Base-by-base conservation (phyloP, 2,329 filamentous ascomycete genomes). In the Fusarium subtropicale region DNA sequence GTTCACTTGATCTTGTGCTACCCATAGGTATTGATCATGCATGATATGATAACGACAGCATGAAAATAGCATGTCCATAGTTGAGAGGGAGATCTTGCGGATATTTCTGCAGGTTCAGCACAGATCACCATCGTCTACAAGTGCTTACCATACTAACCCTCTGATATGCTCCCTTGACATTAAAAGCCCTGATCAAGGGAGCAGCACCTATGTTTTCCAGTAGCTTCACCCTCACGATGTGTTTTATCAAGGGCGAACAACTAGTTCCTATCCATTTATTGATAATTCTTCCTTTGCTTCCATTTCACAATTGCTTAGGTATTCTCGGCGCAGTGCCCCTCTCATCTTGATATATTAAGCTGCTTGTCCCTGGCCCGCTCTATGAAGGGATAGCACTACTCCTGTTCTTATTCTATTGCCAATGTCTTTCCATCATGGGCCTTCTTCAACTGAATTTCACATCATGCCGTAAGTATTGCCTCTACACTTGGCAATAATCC, bases 131-230 rank as follows among this genome's bases (percentile, higher is more conserved):
- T 47, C n/a, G 3, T 18, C 28, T 47, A 28, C 28, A 47, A 47
- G n/a, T 22, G 18, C n/a, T 51, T 16, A 15, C 31, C 18, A 20
- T 38, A 33, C 28, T 30, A 30, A 30, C 63, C 63, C 58, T 68
- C 30, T 18, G 16, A 28, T 28, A 9, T 28, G 8, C 28, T 47
- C 66, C 44, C 61, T 51, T 63, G 6, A 41, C n/a, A 46, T 28
- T 9, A 46, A 18, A 42, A 39, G 31, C 68, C 68, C 64, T 69
- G 51, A 41, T 48, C 9, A 66, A 71, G 68, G 68, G 68, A 59
- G 54, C 39, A 26, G 9, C 45, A 15, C 42, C 28, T 53, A 47
- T 64, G 28, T 50, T 45, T 28, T 26, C 39, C 41, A 41, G 42
- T 12, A 46, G 12, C 34, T 36, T 52, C 31, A 16, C 57, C 26